Base-by-base conservation (phyloP, 2,329 filamentous ascomycete genomes). In the Aureobasidium melanogenum region DNA sequence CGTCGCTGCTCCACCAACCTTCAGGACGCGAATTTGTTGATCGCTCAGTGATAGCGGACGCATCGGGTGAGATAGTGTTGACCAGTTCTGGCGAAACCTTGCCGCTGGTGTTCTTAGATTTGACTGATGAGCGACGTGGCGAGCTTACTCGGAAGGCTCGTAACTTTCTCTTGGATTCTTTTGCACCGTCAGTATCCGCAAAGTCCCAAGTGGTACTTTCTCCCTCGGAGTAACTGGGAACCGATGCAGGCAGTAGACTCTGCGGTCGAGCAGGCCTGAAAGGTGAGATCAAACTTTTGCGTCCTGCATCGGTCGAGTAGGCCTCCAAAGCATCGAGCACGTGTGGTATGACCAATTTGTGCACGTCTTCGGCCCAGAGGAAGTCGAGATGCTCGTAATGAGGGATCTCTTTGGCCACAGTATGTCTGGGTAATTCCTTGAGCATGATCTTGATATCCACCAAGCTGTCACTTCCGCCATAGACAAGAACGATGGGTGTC, bases 321-420 rank as follows among this genome's bases (percentile, higher is more conserved):
- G 81, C 86, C 63, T 95, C 85, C 10, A 99, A 78, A 0, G 94
- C 92, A 67, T 95, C 88, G 65, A 96, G 92, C 1, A 99, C 91
- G 71, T 96, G 90, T 17, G 87, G 89, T 69, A 97, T 97, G 2
- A 97, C 93, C 57, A 91, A 84, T 0, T 81, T 78, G 66, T 96
- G 83, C 7, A 96, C 89, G 68, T 97, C 91, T 39, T 84, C 80
- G 0, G 89, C 94, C 94, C 94, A 99, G 0, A 99, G 79, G 69
- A 99, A 96, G 73, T 99, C 94, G 26, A 99, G 83, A 73, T 99
- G 94, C 73, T 99, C 94, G 73, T 96, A 99, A 71, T 96, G 91
- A 0, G 88, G 85, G 44, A 99, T 88, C 70, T 93, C 88, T 39
- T 86, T 94, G 1, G 91, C 91, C 2, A 93, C 82, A 0, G 94